phyloP scores from a whole-genome alignment of 495 filamentous ascomycete genomes.

The Xylaria flabelliformis region DNA sequence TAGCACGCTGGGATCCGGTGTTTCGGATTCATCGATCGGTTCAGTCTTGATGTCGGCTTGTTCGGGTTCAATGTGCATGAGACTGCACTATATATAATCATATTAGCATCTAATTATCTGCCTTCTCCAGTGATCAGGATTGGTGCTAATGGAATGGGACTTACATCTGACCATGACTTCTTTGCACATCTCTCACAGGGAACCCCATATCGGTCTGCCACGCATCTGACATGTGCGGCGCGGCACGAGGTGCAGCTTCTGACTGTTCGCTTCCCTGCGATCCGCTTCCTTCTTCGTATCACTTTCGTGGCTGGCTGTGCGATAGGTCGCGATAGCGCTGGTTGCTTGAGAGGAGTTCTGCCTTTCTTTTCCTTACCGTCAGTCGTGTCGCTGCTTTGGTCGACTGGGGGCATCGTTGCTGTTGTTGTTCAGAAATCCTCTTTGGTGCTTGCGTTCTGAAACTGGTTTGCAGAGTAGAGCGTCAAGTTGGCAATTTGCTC shows the following conservation, averaged over 20 bases:
- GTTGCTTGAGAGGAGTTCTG: constrained; percentile 24
- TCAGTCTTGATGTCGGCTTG: neutral
- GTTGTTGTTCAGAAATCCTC: neutral
- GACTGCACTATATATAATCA: constrained; percentile 10
- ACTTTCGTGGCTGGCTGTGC: neutral
- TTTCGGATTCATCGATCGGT: neutral
- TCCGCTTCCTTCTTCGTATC: constrained; percentile 16
- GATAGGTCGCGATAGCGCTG: neutral
- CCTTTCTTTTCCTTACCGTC: neutral
- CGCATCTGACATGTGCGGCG: constrained; percentile 26
- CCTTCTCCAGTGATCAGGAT: neutral
- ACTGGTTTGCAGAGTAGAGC: neutral
- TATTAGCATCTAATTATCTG: neutral
- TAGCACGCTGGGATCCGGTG: neutral
- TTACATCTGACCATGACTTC: constrained; percentile 23
- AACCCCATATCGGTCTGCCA: constrained; percentile 27
- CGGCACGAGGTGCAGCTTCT: constrained; percentile 24
- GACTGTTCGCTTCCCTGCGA: constrained; percentile 21
- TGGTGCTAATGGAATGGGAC: neutral
- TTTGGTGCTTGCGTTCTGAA: neutral
- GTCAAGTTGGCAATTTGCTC: neutral
- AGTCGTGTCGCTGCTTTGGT: neutral
- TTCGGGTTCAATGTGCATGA: constrained; percentile 10
- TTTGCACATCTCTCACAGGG: constrained; percentile 27
- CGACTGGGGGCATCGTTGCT: neutral